phyloP scores from a whole-genome alignment of 176 grass and related monocot genomes.

The Ensete glaucum region DNA sequence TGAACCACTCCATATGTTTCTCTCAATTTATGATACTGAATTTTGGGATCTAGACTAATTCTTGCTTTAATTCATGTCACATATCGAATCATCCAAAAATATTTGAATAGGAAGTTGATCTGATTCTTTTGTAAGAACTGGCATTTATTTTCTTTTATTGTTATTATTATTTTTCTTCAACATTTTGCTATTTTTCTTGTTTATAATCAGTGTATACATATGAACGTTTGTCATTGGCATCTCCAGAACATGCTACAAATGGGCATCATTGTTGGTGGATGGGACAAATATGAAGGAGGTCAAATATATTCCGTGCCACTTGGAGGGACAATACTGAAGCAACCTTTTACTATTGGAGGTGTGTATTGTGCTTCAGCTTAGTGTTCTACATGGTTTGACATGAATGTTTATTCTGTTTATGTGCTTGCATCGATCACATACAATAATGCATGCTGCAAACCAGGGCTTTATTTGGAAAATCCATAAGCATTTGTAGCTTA shows the following conservation, averaged over 20 bases:
- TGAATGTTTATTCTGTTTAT: not conserved
- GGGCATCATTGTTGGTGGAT: conserved; percentile 90
- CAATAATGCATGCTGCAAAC: no score
- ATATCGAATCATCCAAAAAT: not conserved
- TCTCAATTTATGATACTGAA: not conserved
- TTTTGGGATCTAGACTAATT: not conserved
- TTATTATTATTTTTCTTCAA: not conserved
- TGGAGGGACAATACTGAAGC: conserved; percentile 79
- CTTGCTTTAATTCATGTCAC: not conserved
- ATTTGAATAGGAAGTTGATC: not conserved
- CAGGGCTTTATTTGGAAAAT: no score
- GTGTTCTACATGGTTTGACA: not conserved
- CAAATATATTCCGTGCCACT: conserved; percentile 91
- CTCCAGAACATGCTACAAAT: conserved; percentile 90
- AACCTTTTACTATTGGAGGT: conserved; percentile 96
- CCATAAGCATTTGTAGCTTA: no score
- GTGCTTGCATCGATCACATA: not conserved
- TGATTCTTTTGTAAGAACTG: no score
- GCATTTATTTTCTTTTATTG: not conserved
- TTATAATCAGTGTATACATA: no score
- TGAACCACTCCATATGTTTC: not conserved
- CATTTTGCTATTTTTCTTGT: not conserved
- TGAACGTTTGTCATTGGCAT: not conserved
- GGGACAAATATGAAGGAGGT: conserved; percentile 93
- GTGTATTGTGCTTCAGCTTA: not conserved